Percentiles rank a stretch among this genome's conserved stretches.
These are phyloP conservation scores for Populus hybrid DNA, from an alignment of 441 rosid species.

Conservation along the genomic window DNA sequence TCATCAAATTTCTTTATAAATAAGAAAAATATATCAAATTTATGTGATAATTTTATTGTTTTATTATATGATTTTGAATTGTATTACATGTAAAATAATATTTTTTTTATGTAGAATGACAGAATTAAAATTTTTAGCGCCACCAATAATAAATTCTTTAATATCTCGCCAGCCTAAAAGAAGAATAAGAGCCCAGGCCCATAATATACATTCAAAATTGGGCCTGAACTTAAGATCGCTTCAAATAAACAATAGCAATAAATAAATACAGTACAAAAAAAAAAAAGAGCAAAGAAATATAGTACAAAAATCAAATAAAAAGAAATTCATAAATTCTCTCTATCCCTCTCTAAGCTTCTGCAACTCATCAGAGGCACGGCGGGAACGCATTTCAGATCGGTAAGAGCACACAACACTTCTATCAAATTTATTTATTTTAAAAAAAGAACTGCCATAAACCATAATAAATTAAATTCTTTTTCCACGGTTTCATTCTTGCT, in stretches of 20 bases:
- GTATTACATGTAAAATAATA: background rate
- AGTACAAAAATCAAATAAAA: too few species aligned
- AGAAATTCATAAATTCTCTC: background rate
- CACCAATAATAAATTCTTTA: background rate
- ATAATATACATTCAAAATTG: too few species aligned
- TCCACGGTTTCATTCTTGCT: background rate
- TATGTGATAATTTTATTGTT: background rate
- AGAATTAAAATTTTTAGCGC: background rate
- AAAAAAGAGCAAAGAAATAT: background rate
- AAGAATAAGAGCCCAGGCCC: background rate
- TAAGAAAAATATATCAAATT: too few species aligned
- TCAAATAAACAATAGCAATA: background rate
- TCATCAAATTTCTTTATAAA: background rate
- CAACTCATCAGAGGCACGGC: constrained; percentile 31
- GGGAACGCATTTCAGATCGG: constrained; percentile 42
- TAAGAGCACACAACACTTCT: constrained; percentile 16
- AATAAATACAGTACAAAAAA: background rate
- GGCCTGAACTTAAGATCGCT: background rate
- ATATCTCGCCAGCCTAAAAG: background rate
- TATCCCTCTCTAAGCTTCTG: background rate
- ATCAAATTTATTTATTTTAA: background rate
- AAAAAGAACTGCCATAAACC: background rate
- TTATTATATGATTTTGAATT: background rate
- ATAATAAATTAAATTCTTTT: background rate
- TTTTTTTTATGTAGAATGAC: background rate